A percentile compares a stretch with the other conserved stretches of the same genome.
These are phyloP conservation scores for Sambucus nigra DNA, from an alignment of 129 eudicot species.

Conservation along the genomic window DNA sequence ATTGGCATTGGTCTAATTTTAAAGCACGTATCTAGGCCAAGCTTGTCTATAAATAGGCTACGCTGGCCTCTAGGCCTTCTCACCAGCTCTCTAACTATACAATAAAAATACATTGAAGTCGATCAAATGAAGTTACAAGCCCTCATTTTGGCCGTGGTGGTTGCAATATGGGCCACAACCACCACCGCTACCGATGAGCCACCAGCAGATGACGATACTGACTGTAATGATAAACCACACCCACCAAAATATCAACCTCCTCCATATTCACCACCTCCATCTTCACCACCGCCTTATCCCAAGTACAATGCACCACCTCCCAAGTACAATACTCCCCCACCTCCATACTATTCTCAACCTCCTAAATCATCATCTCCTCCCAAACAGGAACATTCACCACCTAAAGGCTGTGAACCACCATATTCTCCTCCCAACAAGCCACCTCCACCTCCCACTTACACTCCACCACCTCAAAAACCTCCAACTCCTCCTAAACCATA, in stretches of 20 bases:
- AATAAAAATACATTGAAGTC: neutral
- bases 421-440: neutral
- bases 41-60: neutral
- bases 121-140: slow-evolving; percentile 7
- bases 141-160: slow-evolving; percentile 8
- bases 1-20: no score
- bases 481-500: neutral
- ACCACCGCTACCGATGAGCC: neutral
- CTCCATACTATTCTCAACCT: neutral
- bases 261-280: neutral
- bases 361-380: slow-evolving; percentile 1
- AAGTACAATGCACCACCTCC: slow-evolving; percentile 3
- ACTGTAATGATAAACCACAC: neutral
- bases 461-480: neutral
- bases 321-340: neutral
- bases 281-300: neutral
- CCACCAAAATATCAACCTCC: slow-evolving; percentile 1
- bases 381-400: neutral
- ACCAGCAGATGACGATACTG: neutral
- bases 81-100: neutral
- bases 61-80: no score
- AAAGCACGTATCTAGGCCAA: no score
- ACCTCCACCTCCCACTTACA: neutral
- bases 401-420: neutral
- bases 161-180: slow-evolving; percentile 3